These are phyloP conservation scores for Microsporum canis DNA, from an alignment of 2,329 filamentous ascomycete species.

Conservation along the genomic window DNA sequence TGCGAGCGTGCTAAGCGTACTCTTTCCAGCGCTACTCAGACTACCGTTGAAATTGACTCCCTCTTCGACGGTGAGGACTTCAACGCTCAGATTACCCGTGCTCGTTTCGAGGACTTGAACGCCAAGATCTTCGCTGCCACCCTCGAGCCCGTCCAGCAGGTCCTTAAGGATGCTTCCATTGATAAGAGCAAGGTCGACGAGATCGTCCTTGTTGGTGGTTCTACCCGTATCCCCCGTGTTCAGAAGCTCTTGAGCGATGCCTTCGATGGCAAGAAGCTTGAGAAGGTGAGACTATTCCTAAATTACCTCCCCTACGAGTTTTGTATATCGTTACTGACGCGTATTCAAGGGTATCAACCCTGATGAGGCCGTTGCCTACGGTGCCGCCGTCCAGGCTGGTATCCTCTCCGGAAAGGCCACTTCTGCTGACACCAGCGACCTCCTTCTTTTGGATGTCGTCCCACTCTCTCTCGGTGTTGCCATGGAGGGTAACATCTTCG, in stretches of 20 bases:
- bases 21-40: constrained; percentile 91
- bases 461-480: constrained; percentile 96
- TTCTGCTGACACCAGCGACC: constrained; percentile 84
- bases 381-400: constrained; percentile 96
- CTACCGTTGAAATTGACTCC: constrained; percentile 96
- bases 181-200: constrained; percentile 91
- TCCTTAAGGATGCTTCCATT: constrained; percentile 80
- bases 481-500: constrained; percentile 99
- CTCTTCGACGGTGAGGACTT: constrained; percentile 98
- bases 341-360: constrained; percentile 73
- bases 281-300: constrained; percentile 51
- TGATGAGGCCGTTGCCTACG: constrained; percentile 97
- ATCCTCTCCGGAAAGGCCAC: constrained; percentile 97
- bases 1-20: constrained; percentile 99
- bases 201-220: constrained; percentile 97
- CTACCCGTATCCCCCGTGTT: constrained; percentile 95
- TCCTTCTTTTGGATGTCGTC: constrained; percentile 90
- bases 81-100: constrained; percentile 93
- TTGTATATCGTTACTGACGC: constrained; percentile 8
- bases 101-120: constrained; percentile 97
- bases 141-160: constrained; percentile 88
- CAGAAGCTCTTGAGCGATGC: constrained; percentile 99
- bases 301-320: neutral
- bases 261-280: constrained; percentile 99
- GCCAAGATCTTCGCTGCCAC: constrained; percentile 89